Percentiles rank a stretch among this genome's conserved stretches.
Conservation (phyloP, 2,329 filamentous ascomycete genomes). For the Penicillium sp. region DNA sequence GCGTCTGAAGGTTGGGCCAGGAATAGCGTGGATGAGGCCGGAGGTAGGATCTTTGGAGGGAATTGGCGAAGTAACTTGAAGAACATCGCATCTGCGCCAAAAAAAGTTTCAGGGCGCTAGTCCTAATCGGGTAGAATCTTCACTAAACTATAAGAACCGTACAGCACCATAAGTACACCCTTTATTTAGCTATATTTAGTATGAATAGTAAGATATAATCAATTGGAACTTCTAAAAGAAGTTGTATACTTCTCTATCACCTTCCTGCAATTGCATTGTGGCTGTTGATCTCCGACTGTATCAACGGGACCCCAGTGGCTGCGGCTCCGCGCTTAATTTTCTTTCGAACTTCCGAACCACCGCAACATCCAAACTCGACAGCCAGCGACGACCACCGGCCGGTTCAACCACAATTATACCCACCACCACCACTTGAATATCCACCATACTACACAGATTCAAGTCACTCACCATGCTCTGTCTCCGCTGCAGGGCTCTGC, state of each 20-base stretch:
- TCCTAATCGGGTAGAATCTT: slow-evolving; percentile 29
- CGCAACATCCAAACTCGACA: slow-evolving; percentile 16
- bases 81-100: slow-evolving; percentile 26
- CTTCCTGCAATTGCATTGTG: background rate
- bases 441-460: slow-evolving; percentile 1
- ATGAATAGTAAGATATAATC: background rate
- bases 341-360: slow-evolving; percentile 35
- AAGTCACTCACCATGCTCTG: slow-evolving; percentile 39
- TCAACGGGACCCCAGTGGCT: slow-evolving; percentile 41
- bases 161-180: background rate
- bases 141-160: background rate
- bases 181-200: background rate
- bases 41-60: slow-evolving; percentile 9
- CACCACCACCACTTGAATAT: slow-evolving; percentile 12
- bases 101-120: slow-evolving; percentile 36
- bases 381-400: slow-evolving; percentile 21
- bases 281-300: background rate
- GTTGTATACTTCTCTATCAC: background rate
- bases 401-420: slow-evolving; percentile 7
- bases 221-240: too few relatives aligned
- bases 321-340: slow-evolving; percentile 43
- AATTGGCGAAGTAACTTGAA: background rate
- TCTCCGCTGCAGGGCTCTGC: slow-evolving; percentile 42
- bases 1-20: background rate
- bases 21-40: slow-evolving; percentile 12